Conservation (phyloP, 2,329 filamentous ascomycete species). For the Zymoseptoria crescenta region DNA sequence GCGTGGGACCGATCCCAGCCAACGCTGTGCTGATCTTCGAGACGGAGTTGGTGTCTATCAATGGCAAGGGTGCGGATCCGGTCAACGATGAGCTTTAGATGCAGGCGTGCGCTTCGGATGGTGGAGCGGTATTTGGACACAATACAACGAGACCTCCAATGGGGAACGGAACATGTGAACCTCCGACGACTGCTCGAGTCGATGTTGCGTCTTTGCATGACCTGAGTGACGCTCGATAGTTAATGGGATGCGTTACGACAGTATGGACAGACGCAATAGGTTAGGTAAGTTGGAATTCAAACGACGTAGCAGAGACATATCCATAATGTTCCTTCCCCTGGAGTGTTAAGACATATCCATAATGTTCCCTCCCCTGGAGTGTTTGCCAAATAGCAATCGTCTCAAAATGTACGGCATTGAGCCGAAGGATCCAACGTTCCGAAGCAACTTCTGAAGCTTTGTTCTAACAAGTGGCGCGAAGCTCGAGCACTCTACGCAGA, state of each 20-base stretch:
- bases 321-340: too few species aligned
- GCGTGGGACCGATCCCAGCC: slow-evolving; percentile 77
- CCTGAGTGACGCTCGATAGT: too few species aligned
- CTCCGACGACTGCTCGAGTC: too few species aligned
- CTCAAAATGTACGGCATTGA: not conserved
- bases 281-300: too few species aligned
- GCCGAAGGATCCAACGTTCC: not conserved
- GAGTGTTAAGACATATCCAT: too few species aligned
- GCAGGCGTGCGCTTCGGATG: not conserved
- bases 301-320: too few species aligned
- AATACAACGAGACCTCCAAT: not conserved
- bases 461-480: not conserved
- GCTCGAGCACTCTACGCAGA: not conserved
- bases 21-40: slow-evolving; percentile 82
- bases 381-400: too few species aligned
- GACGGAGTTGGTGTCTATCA: slow-evolving; percentile 79
- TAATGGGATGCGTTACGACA: too few species aligned
- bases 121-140: not conserved
- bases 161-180: not conserved
- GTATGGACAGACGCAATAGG: too few species aligned
- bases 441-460: not conserved
- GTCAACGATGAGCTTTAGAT: slow-evolving; percentile 4
- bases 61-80: slow-evolving; percentile 40
- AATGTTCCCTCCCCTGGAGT: too few species aligned
- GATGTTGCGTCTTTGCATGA: too few species aligned